Conservation (phyloP, 805 yeast species). For the Schwanniomyces yamadae region DNA sequence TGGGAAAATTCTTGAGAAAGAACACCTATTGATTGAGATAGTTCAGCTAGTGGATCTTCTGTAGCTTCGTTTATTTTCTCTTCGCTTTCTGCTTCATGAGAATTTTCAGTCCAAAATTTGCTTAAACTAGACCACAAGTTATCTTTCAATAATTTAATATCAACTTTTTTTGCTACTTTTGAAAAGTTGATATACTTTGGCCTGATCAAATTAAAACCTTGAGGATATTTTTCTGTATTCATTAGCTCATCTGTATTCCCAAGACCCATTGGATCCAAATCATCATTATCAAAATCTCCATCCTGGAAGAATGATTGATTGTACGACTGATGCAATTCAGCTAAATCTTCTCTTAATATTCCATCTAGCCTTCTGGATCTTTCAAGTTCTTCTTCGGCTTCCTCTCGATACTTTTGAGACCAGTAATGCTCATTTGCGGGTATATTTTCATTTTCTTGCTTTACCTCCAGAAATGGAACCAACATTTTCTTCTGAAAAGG, state of each 20-base stretch:
- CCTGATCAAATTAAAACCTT: constrained; percentile 13
- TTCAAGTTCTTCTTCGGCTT: constrained; percentile 28
- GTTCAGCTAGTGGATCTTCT: not conserved
- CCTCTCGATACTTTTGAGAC: constrained; percentile 59
- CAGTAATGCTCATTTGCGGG: constrained; percentile 67
- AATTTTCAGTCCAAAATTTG: not conserved
- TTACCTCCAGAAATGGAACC: not conserved
- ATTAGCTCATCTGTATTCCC: constrained; percentile 4
- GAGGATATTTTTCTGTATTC: constrained; percentile 9
- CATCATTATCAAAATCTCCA: constrained; percentile 6
- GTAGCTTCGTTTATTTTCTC: not conserved
- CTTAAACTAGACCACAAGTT: constrained; percentile 34
- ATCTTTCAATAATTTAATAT: constrained; percentile 39
- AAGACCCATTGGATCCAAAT: constrained; percentile 6
- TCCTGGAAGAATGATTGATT: constrained; percentile 14
- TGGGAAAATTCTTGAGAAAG: no score
- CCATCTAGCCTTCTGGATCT: constrained; percentile 5
- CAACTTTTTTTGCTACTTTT: constrained; percentile 43
- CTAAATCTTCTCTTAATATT: constrained; percentile 5
- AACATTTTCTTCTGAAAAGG: constrained; percentile 1
- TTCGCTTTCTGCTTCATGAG: not conserved
- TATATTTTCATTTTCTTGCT: constrained; percentile 7
- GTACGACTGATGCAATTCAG: constrained; percentile 21
- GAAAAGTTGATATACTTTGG: constrained; percentile 44
- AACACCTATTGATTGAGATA: no score